Base-by-base conservation (phyloP, 306 rosid genomes). In the Abrus pulchellus region DNA sequence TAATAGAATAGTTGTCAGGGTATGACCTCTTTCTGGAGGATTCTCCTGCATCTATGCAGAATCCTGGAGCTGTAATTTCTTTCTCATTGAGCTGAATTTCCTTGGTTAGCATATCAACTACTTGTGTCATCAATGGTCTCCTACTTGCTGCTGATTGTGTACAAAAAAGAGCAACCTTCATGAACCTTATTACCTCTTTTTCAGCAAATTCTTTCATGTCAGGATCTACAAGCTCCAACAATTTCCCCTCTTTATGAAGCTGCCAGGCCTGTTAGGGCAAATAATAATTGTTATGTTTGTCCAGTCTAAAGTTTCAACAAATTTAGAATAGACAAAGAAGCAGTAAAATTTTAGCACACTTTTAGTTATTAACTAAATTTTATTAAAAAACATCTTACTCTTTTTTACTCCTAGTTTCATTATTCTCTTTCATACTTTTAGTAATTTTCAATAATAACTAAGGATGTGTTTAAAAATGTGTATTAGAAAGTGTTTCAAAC, bases 131-230 rank as follows among this genome's bases (percentile, higher is more conserved):
- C 73, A 50, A 65, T 29, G 99, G 98, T 78, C 99, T 89, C 57
- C 94, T 88, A 74, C 68, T 86, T 74, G 98, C 91, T 54, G 85
- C 83, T 12, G 94, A 86, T 67, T 96, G 99, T 28, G 97, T 89
- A 86, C 99, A 96, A 84, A 96, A 90, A 65, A 96, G 86, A 7
- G 99, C 97, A 55, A 93, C 94, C 89, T 96, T 96, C 84, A 92
- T 90, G 90, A 89, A 93, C 76, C 90, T 87, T 20, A 86, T 75
- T 28, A 90, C 85, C 81, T 93, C 94, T 76, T 92, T 85, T 80
- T 88, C 85, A 0, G 97, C 91, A 77, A 61, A 96, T 4, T 87
- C 92, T 52, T 55, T 85, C 80, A 96, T 69, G 5, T 89, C 88
- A 0, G 88, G 75, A 85, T 96, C 99, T 28, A 92, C 94, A 13